Evolutionary conservation across 2,329 filamentous ascomycete genomes (phyloP), one percentile per base, ranked within the genome.

Genomic region (Emmonsiellopsis sp.): DNA sequence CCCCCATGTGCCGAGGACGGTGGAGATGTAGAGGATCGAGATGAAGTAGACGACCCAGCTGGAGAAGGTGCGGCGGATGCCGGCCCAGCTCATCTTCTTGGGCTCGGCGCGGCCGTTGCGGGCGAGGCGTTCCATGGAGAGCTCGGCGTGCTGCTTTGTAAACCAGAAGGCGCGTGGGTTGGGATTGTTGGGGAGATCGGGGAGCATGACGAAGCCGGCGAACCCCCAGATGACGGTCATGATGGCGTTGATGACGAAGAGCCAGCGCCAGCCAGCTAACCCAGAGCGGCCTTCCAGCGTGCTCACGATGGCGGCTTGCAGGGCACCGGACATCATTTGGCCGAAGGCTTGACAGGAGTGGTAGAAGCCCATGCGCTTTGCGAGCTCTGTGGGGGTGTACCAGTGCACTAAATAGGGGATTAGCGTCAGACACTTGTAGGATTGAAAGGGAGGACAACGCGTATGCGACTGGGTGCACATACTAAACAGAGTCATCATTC

Each of bases 231-330:
- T 56, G 1, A 71, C 64, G 0, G 67, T 68, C 49, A 69, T 69
- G 42, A 71, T 65, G 0, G 65, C 64, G 39, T 70, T 70, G 53
- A 71, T 64, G 10, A 72, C 63, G 50, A 71, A 70, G 1, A 69
- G 57, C 68, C 68, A 66, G 6, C 68, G 58, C 67, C 68, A 70
- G 0, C 68, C 68, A 5, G 65, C 64, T 0, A 70, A 56, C 0
- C 67, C 66, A 5, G 34, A 53, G 6, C 52, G 56, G 8, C 65
- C 65, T 14, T 67, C 54, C 36, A 70, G 53, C 0, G 67, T 71
- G 13, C 63, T 57, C 21, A 61, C 61, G 17, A 68, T 65, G 21
- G 62, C 64, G 1, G 63, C 64, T 53, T 67, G 63, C 8, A 68
- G 42, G 5, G 63, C 63, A 6, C 65, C 65, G 1, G 59, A 61